Evolutionary conservation across 1,139 yeast genomes (phyloP), one percentile per base, ranked within the genome.

Genomic region (Scheffersomyces segobiensis): DNA sequence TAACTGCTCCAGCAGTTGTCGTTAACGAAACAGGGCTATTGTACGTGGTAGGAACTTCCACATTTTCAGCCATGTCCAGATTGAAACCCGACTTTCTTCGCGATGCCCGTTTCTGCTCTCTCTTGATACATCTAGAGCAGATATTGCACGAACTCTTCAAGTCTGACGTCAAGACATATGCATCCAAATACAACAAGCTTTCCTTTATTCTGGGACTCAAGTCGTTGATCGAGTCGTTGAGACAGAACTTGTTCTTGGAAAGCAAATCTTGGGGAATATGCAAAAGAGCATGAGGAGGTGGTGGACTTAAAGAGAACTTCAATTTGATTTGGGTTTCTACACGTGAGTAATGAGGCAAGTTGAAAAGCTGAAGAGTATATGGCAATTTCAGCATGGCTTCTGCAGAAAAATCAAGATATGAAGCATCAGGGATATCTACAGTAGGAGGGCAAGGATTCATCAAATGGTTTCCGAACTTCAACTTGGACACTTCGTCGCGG

Each of bases 241-340:
- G 74, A 63, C 91, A 92, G 64, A 91, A 85, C 67, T 93, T 91
- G 63, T 93, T 91, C 68, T 64, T 90, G 3, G 97, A 89, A 57
- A 95, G 89, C 49, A 96, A 85, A 70, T 93, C 97, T 56, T 91
- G 84, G 0, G 98, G 97, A 52, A 95, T 75, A 70, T 91, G 95
- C 49, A 95, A 73, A 59, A 91, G 76, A 58, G 82, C 81, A 68
- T 91, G 88, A 7, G 83, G 81, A 5, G 97, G 96, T 12, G 91
- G 84, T 2, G 97, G 97, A 46, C 86, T 80, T 54, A 92, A 77
- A 7, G 84, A 73, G 42, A 95, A 75, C 55, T 84, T 81, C 58
- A 95, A 78, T 71, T 92, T 93, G 70, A 93, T 91, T 75, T 95
- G 98, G 21, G 98, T 95, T 74, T 95, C 99, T 5, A 95, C 98